Evolutionary conservation across 257 asterid species (phyloP).

Genomic region (Datura wrightii): DNA sequence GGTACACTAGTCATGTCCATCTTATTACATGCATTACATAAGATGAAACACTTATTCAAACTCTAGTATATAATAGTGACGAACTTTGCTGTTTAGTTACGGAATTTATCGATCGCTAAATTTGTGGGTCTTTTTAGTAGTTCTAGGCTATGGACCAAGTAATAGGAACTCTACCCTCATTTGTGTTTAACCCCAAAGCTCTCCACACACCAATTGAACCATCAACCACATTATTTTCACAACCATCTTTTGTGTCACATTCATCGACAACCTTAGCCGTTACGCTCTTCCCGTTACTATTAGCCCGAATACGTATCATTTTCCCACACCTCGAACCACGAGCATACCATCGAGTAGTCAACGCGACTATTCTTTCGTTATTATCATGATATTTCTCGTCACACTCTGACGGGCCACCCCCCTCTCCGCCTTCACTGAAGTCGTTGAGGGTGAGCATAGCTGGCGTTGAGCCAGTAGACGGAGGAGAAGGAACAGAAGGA

Average conservation of each 20-base stretch:
- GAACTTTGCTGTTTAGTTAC: not conserved
- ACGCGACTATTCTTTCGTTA: constrained; percentile 48
- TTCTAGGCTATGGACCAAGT: constrained; percentile 51
- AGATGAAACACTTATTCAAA: not conserved
- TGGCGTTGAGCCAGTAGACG: constrained; percentile 37
- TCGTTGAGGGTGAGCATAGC: constrained; percentile 51
- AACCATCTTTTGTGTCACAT: constrained; percentile 55
- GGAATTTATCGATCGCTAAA: not conserved
- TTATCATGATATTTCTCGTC: constrained; percentile 44
- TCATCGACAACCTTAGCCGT: constrained; percentile 65
- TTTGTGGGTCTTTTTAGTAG: not conserved
- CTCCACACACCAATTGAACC: constrained; percentile 51
- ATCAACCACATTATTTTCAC: constrained; percentile 51
- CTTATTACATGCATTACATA: not conserved
- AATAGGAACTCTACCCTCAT: constrained; percentile 37
- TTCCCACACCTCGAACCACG: constrained; percentile 46
- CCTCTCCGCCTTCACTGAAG: constrained; percentile 55
- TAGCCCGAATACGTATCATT: constrained; percentile 39
- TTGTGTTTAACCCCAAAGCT: constrained; percentile 42
- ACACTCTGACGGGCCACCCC: constrained; percentile 51
- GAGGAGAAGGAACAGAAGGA: not conserved
- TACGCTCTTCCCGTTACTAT: constrained; percentile 50
- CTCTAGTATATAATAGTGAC: not conserved
- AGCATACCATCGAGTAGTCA: constrained; percentile 51
- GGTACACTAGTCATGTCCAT: not conserved